These are phyloP conservation scores for Arbutus unedo DNA, from an alignment of 148 eudicot species.

Conservation along the genomic window DNA sequence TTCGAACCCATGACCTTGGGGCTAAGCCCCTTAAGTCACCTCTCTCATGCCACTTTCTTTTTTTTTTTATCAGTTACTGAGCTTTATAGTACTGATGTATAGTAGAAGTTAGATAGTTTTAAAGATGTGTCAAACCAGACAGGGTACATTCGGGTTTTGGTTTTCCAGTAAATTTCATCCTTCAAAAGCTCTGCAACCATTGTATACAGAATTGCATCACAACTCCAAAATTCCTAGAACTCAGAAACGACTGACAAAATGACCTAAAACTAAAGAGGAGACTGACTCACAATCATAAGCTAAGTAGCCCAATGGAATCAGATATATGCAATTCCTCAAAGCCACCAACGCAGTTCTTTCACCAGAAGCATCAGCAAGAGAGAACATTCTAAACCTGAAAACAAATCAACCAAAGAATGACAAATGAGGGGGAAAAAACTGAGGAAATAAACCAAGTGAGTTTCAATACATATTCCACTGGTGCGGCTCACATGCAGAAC, in stretches of 20 bases:
- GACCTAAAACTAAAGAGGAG: no score
- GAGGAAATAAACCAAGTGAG: slow-evolving; percentile 13
- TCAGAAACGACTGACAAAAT: neutral
- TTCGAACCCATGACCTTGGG: no score
- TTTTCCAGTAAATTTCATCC: neutral
- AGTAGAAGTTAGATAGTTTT: neutral
- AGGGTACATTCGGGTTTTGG: neutral
- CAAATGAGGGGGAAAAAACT: neutral
- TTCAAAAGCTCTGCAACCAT: neutral
- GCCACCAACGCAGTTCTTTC: slow-evolving; percentile 85
- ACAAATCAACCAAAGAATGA: neutral
- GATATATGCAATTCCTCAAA: slow-evolving; percentile 88
- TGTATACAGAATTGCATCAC: neutral
- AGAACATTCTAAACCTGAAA: slow-evolving; percentile 83
- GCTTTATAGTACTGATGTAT: neutral
- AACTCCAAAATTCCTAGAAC: neutral
- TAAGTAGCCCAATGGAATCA: slow-evolving; percentile 85
- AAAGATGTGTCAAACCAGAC: neutral
- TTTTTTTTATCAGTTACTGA: neutral
- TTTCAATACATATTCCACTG: neutral
- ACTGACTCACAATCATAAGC: slow-evolving; percentile 86
- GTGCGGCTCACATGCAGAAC: neutral
- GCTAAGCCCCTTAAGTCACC: no score
- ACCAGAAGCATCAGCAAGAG: slow-evolving; percentile 79
- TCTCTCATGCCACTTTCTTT: neutral